Evolutionary conservation across 176 grass and related monocot genomes (phyloP).

Genomic region (Leersia perrieri): DNA sequence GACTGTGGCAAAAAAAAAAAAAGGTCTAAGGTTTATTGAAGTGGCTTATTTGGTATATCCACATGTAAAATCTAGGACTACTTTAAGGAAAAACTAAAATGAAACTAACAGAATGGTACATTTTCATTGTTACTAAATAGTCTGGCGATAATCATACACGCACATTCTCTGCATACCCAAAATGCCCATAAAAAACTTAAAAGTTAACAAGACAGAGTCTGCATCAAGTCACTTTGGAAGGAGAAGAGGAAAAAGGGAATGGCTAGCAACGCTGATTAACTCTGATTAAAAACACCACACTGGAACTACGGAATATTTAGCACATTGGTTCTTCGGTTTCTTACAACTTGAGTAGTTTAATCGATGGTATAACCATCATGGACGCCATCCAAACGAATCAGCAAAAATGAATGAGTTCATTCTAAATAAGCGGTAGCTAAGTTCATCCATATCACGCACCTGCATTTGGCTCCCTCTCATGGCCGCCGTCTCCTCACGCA

Average conservation of each 20-base stretch:
- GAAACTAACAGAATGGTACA: not conserved
- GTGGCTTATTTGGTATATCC: not conserved
- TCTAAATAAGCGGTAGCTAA: not conserved
- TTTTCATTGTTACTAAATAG: not conserved
- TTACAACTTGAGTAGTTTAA: not conserved
- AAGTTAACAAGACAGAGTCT: not conserved
- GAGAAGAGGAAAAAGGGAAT: not conserved
- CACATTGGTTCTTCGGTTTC: not conserved
- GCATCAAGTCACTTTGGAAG: not conserved
- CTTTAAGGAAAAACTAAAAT: not conserved
- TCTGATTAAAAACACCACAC: not conserved
- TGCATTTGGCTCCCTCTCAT: constrained; percentile 95
- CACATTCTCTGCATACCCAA: not conserved
- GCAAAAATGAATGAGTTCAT: not conserved
- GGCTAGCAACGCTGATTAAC: not conserved
- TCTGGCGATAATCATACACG: not conserved
- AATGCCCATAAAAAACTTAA: not conserved
- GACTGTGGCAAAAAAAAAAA: not conserved
- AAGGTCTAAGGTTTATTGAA: not conserved
- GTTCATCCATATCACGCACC: constrained; percentile 34
- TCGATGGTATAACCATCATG: not conserved
- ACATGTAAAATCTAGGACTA: not conserved
- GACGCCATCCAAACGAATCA: not conserved
- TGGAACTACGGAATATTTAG: not conserved
- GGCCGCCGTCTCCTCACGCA: constrained; percentile 74